Evolutionary conservation across 495 filamentous ascomycete genomes (phyloP), one percentile per base, ranked within the genome.

Genomic region (Hyaloscypha finlandica): DNA sequence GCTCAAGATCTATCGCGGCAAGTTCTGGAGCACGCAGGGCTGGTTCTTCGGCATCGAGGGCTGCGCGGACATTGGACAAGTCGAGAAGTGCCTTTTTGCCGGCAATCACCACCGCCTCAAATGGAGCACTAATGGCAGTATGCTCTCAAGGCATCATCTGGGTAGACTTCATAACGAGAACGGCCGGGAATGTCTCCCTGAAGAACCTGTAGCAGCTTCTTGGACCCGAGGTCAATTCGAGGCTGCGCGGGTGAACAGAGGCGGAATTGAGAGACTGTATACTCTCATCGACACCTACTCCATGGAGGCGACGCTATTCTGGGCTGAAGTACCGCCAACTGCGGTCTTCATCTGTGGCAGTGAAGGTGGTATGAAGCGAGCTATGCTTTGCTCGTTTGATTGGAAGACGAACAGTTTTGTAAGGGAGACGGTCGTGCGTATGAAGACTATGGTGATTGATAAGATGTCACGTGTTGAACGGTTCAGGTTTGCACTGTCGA

Each of bases 361-460:
- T 20, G 78, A 78, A 67, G 79, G 78, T 35, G 79, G 77, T 55
- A 81, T 80, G 78, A 64, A 75, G 63, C 71, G 77, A 35, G 76
- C 71, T 16, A 67, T 81, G 14, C 62, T 76, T 12, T 79, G 77
- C 68, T 70, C 66, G 8, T 76, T 71, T 53, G 67, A 74, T n/a
- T 72, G 69, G 53, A 65, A 58, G 6, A 71, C 61, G 14, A 61
- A 65, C 30, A 71, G 68, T 3, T 42, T 76, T 29, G 66, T 69
- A 52, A 69, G 70, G 25, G 75, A 77, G 61, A 71, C 73, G 5
- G 75, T 77, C 5, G 45, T 77, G n/a, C 55, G 75, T n/a, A 66
- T 77, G 64, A 59, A 70, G 61, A 76, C 51, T 53, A n/a, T 25
- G 51, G 22, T 53, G 51, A 3, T 37, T 37, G 35, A 37, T 37